phyloP scores from a whole-genome alignment of 2,329 filamentous ascomycete species.

The Helicocarpus griseus region DNA sequence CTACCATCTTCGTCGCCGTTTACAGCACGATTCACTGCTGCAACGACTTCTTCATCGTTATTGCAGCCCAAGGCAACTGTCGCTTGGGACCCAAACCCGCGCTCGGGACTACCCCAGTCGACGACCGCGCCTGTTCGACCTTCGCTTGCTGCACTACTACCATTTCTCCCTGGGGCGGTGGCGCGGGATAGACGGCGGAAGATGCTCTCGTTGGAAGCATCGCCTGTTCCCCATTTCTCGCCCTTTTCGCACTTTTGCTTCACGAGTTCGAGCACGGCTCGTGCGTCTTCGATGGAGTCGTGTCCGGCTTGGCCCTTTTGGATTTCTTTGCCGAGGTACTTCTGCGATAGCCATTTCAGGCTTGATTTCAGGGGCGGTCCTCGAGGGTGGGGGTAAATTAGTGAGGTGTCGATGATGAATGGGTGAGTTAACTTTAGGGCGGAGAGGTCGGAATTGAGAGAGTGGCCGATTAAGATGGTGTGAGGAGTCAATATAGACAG shows the following conservation, averaged over 20 bases:
- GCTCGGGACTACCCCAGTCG: slow-evolving; percentile 76
- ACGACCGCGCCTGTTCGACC: slow-evolving; percentile 51
- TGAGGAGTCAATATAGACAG: slow-evolving; percentile 53
- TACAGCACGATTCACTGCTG: slow-evolving; percentile 44
- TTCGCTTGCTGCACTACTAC: slow-evolving; percentile 11
- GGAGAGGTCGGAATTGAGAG: slow-evolving; percentile 50
- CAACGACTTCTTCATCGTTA: slow-evolving; percentile 48
- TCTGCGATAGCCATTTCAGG: slow-evolving; percentile 79
- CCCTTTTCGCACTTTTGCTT: slow-evolving; percentile 96
- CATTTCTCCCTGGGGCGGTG: slow-evolving; percentile 29
- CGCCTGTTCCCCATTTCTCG: slow-evolving; percentile 70
- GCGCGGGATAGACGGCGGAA: slow-evolving; percentile 67
- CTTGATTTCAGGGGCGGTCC: slow-evolving; percentile 84
- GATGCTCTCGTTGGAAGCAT: slow-evolving; percentile 73
- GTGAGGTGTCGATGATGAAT: slow-evolving; percentile 83
- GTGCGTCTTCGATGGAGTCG: slow-evolving; percentile 86
- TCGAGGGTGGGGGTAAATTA: slow-evolving; percentile 82
- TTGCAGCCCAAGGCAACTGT: slow-evolving; percentile 47
- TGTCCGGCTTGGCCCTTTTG: slow-evolving; percentile 75
- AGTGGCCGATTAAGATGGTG: slow-evolving; percentile 39
- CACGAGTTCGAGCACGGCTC: slow-evolving; percentile 81
- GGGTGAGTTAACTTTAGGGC: slow-evolving; percentile 82
- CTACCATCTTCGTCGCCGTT: slow-evolving; percentile 37
- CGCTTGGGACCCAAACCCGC: slow-evolving; percentile 49
- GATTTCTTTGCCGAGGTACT: slow-evolving; percentile 77